phyloP scores from a whole-genome alignment of 177 flowering plant species.

The Telopea speciosissima region DNA sequence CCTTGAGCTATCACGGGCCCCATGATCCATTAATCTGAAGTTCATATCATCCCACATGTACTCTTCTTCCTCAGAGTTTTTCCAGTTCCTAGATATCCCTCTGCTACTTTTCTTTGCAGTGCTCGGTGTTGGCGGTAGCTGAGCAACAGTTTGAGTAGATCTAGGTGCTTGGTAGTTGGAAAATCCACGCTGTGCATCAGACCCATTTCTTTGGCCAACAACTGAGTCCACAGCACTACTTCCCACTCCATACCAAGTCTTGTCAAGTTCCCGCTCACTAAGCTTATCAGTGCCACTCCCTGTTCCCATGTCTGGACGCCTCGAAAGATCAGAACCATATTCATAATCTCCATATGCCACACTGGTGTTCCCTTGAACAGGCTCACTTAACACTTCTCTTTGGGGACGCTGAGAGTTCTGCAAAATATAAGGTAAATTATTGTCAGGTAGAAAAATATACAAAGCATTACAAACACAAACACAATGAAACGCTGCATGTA shows the following conservation, averaged over 20 bases:
- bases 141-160: constrained; percentile 27
- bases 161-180: constrained; percentile 28
- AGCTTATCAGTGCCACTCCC: constrained; percentile 36
- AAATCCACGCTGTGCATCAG: constrained; percentile 31
- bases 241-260: constrained; percentile 40
- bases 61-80: constrained; percentile 92
- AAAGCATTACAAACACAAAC: background rate
- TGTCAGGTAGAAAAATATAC: constrained; percentile 1
- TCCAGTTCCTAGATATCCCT: constrained; percentile 58
- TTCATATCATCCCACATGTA: constrained; percentile 77
- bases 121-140: constrained; percentile 20
- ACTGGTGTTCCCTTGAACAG: constrained; percentile 32
- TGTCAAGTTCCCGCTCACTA: constrained; percentile 32
- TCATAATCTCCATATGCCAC: constrained; percentile 44
- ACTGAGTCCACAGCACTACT: constrained; percentile 29
- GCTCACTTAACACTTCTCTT: constrained; percentile 36
- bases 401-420: constrained; percentile 43
- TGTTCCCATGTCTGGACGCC: constrained; percentile 32
- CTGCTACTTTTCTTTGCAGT: constrained; percentile 26
- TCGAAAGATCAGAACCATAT: constrained; percentile 43
- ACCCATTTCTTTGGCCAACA: constrained; percentile 48
- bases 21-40: constrained; percentile 40
- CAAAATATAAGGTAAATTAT: constrained; percentile 9
- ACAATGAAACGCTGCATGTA: constrained; percentile 10
- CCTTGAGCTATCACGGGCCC: constrained; percentile 23